A percentile compares a stretch with the other conserved stretches of the same genome.
phyloP scores from a whole-genome alignment of 495 filamentous ascomycete species.

The Penicillium canariense region DNA sequence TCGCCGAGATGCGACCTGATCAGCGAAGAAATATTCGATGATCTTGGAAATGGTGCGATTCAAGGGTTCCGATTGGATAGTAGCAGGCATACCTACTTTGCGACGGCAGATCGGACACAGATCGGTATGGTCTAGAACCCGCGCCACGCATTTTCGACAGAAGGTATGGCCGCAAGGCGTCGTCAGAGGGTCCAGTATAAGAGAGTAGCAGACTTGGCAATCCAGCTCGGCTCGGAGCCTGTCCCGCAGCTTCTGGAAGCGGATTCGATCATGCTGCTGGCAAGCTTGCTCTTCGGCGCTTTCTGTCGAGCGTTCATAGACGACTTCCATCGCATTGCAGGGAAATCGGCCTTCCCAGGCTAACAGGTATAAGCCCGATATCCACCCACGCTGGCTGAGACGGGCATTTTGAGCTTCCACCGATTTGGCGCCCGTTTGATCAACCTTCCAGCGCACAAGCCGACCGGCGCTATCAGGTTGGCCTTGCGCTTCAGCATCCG shows the following conservation, averaged over 20 bases:
- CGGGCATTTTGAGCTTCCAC: constrained; percentile 16
- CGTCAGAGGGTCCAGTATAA: constrained; percentile 78
- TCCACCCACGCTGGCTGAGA: constrained; percentile 13
- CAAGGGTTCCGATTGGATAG: constrained; percentile 50
- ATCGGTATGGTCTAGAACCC: constrained; percentile 70
- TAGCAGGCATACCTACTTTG: constrained; percentile 58
- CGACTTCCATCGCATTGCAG: constrained; percentile 46
- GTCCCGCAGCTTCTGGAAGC: constrained; percentile 58
- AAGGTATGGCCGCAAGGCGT: constrained; percentile 88
- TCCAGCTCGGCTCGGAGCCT: constrained; percentile 67
- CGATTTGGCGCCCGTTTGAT: constrained; percentile 20
- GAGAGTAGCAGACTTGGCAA: constrained; percentile 81
- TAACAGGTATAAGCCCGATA: constrained; percentile 33
- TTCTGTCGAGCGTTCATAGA: constrained; percentile 48
- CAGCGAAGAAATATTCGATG: constrained; percentile 63
- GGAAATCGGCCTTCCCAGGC: constrained; percentile 32
- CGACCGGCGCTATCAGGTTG: constrained; percentile 43
- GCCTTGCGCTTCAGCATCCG: neutral
- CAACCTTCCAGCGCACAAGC: constrained; percentile 39
- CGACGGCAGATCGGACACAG: constrained; percentile 79
- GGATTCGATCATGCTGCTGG: constrained; percentile 45
- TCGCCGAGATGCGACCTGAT: constrained; percentile 55
- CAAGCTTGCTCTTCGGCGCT: constrained; percentile 40
- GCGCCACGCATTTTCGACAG: constrained; percentile 73
- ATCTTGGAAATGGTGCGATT: constrained; percentile 62